Base-by-base conservation (phyloP, 2,329 filamentous ascomycete species). In the Talaromyces amestolkiae region DNA sequence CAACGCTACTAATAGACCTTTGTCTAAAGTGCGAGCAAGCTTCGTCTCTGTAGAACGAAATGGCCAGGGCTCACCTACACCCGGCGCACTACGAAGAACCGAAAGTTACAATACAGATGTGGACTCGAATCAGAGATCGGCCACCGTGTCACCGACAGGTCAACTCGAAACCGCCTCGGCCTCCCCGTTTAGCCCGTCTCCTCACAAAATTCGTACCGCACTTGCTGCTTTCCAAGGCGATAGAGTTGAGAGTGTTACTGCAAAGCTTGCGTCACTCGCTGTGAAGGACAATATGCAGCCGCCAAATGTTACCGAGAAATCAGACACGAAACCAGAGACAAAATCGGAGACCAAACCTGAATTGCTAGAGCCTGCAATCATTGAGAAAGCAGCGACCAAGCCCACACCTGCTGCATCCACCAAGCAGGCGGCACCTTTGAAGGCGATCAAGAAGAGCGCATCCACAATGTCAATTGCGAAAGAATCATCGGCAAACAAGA, bases 21-120 rank as follows among this genome's bases (percentile, higher is more conserved):
- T 92, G 47, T 91, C 90, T 68, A 91, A 90, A 77, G 87, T 93
- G 51, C 86, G 90, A 69, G 90, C 90, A 43, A 91, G 82, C 74
- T 93, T 93, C 74, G 85, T 93, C 61, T 86, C 89, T 19, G 85
- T 93, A 54, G 89, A 92, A 73, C 77, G 78, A 58, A 77, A 74
- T 41, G 76, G 79, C 41, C 79, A 80, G 62, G 78, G 77, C n/a
- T 74, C 71, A 43, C 77, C 75, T 35, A 72, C 79, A 43, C 73
- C 79, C 37, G 80, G 79, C 31, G 68, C 84, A 65, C 77, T 76
- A 66, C 81, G 79, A 69, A 73, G 73, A 54, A 77, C 74, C 64
- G 77, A 76, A 60, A 72, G 74, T 37, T 76, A 76, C 49, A 73
- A 69, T 53, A 70, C 74, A 22, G 74, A 75, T 51, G 68, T 74